Percentiles rank a stretch among this genome's conserved stretches.
Evolutionary conservation across 2,329 filamentous ascomycete genomes (phyloP).

Genomic region (Penicillium hordei): DNA sequence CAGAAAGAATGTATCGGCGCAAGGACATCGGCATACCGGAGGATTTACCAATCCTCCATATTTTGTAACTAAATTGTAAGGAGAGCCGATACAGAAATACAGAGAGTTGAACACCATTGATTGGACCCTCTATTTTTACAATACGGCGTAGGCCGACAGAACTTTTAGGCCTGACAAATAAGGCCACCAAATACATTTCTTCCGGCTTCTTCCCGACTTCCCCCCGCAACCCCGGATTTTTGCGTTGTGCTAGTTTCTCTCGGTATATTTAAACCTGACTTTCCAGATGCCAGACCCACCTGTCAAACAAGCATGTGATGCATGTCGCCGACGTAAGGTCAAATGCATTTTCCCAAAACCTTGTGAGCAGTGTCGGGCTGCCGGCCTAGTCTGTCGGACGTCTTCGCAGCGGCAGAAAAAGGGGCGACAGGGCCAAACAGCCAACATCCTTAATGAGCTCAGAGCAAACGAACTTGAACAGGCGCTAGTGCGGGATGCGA

Average conservation of each 20-base stretch:
- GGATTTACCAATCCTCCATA: too few relatives aligned
- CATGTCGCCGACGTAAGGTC: conserved; percentile 27
- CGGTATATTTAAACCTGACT: not conserved
- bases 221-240: conserved; percentile 10
- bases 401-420: conserved; percentile 20
- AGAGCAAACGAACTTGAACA: conserved; percentile 4
- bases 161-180: not conserved
- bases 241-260: not conserved
- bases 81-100: too few relatives aligned
- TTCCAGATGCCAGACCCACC: not conserved
- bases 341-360: conserved; percentile 21
- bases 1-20: too few relatives aligned
- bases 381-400: conserved; percentile 19
- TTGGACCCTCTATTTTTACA: too few relatives aligned
- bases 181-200: not conserved
- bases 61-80: too few relatives aligned
- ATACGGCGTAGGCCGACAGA: too few relatives aligned
- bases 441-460: conserved; percentile 23
- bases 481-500: not conserved
- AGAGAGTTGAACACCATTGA: too few relatives aligned
- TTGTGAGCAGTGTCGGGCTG: conserved; percentile 20
- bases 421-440: conserved; percentile 23
- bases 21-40: too few relatives aligned
- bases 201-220: conserved; percentile 13
- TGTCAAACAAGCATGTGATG: conserved; percentile 24